Evolutionary conservation across 2,329 filamentous ascomycete genomes (phyloP).

Genomic region (Alternaria ethzedia): DNA sequence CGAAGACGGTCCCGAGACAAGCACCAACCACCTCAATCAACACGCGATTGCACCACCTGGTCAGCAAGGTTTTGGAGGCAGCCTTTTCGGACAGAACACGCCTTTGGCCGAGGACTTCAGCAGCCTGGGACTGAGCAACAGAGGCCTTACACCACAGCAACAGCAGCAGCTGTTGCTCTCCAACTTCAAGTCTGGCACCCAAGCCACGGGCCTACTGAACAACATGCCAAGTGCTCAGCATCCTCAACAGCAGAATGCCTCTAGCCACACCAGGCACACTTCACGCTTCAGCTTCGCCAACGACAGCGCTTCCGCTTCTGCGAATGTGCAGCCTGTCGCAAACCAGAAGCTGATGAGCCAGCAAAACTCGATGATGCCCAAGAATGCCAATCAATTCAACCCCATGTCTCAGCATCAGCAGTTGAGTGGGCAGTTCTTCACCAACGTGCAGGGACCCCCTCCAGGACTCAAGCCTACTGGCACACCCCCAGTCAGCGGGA

Average conservation of each 20-base stretch:
- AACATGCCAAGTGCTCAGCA: constrained; percentile 52
- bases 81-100: constrained; percentile 43
- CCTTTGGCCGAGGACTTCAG: constrained; percentile 48
- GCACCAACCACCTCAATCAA: constrained; percentile 65
- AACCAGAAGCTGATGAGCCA: constrained; percentile 83
- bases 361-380: constrained; percentile 84
- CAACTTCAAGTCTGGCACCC: constrained; percentile 60
- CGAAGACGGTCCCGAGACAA: constrained; percentile 72
- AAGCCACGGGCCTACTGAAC: constrained; percentile 62
- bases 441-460: constrained; percentile 87
- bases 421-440: constrained; percentile 74
- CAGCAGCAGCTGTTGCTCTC: constrained; percentile 71
- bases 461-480: constrained; percentile 94
- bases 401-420: constrained; percentile 61
- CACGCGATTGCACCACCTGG: constrained; percentile 78
- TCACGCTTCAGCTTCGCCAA: constrained; percentile 89
- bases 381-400: constrained; percentile 56
- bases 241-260: constrained; percentile 60
- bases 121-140: constrained; percentile 62
- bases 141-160: constrained; percentile 81
- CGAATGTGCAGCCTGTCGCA: constrained; percentile 75
- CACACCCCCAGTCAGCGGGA: constrained; percentile 81
- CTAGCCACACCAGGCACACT: constrained; percentile 78
- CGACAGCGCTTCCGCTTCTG: constrained; percentile 66
- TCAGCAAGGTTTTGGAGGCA: constrained; percentile 63